Base-by-base conservation (phyloP, 805 yeast species). In the Kodamaea kaohsiungensis region DNA sequence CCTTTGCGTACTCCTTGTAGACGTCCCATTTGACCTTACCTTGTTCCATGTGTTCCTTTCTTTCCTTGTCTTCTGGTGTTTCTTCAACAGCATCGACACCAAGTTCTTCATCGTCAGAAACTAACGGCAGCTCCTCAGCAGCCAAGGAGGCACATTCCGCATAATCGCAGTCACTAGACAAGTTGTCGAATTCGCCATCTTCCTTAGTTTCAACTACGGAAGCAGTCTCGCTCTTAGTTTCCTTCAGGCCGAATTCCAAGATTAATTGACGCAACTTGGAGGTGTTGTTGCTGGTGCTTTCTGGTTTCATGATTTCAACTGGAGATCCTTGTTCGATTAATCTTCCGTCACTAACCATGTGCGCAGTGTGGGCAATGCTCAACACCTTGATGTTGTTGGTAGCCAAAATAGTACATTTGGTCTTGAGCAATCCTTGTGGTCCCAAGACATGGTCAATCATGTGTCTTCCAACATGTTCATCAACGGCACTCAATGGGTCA, bases 401-500 rank as follows among this genome's bases (percentile, higher is more conserved):
- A 13, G 96, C 92, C 66, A 92, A 77, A 35, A 92, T 75, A 61
- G 84, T 86, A 59, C 95, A 83, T 71, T 90, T 91, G 27, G 88
- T 65, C 43, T 83, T 81, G 61, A 92, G 75, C 59, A 92, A 75
- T 56, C 98, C 98, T 33, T 81, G 72, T 13, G 90, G 84, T 17
- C 97, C 96, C 53, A 92, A 76, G 17, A 92, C 97, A 64, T 88
- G 85, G 60, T 85, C 86, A 60, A 89, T 85, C 62, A 95, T 77
- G 65, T 91, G 96, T 59, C 84, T 85, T 10, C 97, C 93, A 58
- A 95, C 99, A 68, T 95, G 99, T 63, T 91, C 98, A 72, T 95
- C 99, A 43, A 95, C 99, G 22, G 99, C 99, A 67, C 96, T 88
- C 56, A 95, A 79, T 8, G 96, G 89, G 71, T 95, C 99, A 69